Conservation (phyloP, 108 stramenopile genomes). For the Skeletonema grethae region DNA sequence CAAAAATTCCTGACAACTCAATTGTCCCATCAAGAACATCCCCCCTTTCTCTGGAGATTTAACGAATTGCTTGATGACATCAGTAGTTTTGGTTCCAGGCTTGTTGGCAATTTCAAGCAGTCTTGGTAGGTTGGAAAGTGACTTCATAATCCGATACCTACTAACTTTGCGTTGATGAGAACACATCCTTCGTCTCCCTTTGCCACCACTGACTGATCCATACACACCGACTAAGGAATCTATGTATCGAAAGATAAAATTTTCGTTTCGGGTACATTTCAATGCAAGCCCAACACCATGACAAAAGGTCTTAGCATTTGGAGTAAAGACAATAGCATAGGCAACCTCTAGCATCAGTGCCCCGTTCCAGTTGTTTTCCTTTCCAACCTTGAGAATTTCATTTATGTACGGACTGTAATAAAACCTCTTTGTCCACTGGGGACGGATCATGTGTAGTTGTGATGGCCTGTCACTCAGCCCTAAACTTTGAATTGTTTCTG, state of each 20-base stretch:
- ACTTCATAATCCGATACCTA: background rate
- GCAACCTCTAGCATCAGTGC: background rate
- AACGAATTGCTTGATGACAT: background rate
- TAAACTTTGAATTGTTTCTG: background rate
- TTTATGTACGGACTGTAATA: background rate
- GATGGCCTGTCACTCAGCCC: background rate
- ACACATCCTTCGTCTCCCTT: background rate
- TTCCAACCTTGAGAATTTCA: background rate
- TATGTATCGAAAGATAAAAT: background rate
- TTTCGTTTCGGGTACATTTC: background rate
- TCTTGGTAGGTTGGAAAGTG: background rate
- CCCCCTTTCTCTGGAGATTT: background rate
- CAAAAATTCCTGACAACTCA: slow-evolving; percentile 2
- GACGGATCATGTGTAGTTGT: background rate
- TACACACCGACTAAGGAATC: too few species aligned
- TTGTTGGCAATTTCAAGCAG: background rate
- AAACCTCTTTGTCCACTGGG: background rate
- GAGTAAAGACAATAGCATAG: background rate
- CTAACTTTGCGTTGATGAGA: background rate
- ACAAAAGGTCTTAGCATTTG: slow-evolving; percentile 1
- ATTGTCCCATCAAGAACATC: background rate
- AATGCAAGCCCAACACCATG: background rate
- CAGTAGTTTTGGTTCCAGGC: slow-evolving; percentile 1
- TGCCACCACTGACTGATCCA: background rate
- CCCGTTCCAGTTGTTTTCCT: background rate